Evolutionary conservation across 805 yeast species (phyloP).

Genomic region (Wickerhamomyces tratensis): DNA sequence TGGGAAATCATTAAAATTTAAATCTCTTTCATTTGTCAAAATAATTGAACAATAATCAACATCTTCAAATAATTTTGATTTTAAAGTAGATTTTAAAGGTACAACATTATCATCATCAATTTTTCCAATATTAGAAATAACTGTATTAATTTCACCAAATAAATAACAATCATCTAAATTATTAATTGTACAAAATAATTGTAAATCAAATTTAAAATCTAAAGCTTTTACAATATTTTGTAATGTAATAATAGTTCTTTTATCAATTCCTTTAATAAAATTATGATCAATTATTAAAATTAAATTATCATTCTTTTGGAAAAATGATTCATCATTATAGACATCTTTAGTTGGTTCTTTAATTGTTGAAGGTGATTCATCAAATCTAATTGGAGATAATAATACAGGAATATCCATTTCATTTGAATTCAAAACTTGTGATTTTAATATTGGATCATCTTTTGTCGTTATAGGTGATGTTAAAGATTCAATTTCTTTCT

Average conservation of each 20-base stretch:
- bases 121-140: background rate
- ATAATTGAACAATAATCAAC: background rate
- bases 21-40: background rate
- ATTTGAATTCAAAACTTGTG: background rate
- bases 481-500: no score
- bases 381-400: conserved; percentile 12
- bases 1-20: conserved; percentile 3
- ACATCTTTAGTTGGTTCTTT: no score
- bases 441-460: background rate
- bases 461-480: background rate
- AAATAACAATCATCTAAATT: conserved; percentile 2
- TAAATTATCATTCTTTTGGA: conserved; percentile 7
- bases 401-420: conserved; percentile 12
- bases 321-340: conserved; percentile 3
- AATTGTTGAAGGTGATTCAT: background rate
- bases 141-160: conserved; percentile 1
- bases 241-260: conserved; percentile 3
- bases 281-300: conserved; percentile 11
- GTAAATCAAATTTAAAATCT: conserved; percentile 5
- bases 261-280: conserved; percentile 1
- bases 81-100: background rate
- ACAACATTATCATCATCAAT: no score
- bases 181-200: conserved; percentile 8
- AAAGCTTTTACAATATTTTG: conserved; percentile 15
- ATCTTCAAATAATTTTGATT: background rate